Evolutionary conservation across 2,329 filamentous ascomycete genomes (phyloP), one percentile per base, ranked within the genome.

Genomic region (Aspergillus carbonarius): DNA sequence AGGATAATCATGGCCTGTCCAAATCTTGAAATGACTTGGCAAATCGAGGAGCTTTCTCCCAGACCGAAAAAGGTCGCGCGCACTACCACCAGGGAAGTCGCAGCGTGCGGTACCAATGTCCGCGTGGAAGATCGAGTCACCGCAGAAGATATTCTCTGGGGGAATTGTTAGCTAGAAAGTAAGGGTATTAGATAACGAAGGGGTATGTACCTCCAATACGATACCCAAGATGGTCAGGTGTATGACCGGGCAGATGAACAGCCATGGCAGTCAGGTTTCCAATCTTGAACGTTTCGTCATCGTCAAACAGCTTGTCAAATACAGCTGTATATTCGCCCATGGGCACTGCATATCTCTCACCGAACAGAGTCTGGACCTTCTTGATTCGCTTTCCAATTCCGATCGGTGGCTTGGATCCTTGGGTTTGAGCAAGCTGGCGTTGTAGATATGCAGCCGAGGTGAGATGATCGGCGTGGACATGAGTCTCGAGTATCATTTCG

Each of bases 201-300:
- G 1, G n/a, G 13, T 12, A 32, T 13, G 12, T 63, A 70, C 71
- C 69, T 66, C 83, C 84, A 57, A 88, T 81, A 37, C 74, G 73
- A 62, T 88, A 88, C 0, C 86, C 85, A 9, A 88, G 63, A 58
- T 88, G 85, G 63, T 88, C 86, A 0, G 85, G 84, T 0, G 85
- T 88, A 63, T 88, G 85, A 0, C 85, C 85, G 0, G 86, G 85
- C 0, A 88, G 78, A 64, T 88, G 84, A 0, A 87, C 70, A 1
- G 80, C 84, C 5, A 69, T 74, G 2, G 74, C 83, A 1, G 63
- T 67, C 15, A 88, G 27, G 0, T 69, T 55, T 0, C 86, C 85
- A 50, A 88, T 76, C 0, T 62, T 30, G 59, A 88, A 86, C 0
- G 57, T 65, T 58, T 87, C 83, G 35, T 85, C 79, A 37, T 88